phyloP scores from a whole-genome alignment of 305 asterid genomes.

The Rubia peregrina region DNA sequence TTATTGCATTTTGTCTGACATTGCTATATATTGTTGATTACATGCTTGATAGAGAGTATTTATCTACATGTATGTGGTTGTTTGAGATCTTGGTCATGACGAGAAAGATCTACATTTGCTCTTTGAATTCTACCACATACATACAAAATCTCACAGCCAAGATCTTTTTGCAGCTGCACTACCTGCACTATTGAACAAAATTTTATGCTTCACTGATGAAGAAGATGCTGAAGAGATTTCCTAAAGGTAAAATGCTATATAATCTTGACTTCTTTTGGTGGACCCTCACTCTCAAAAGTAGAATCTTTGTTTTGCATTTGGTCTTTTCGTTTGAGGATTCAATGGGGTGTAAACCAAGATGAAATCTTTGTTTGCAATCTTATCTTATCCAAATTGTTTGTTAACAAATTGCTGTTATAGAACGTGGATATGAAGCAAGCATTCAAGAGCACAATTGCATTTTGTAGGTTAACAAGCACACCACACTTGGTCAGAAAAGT shows the following conservation, averaged over 20 bases:
- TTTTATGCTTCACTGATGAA: conserved; percentile 74
- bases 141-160: conserved; percentile 54
- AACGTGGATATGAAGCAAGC: background rate
- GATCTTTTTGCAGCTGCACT: conserved; percentile 81
- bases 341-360: background rate
- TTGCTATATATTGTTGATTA: background rate
- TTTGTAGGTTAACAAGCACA: conserved; percentile 70
- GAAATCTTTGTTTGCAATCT: background rate
- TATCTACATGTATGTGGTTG: background rate
- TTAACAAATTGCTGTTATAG: background rate
- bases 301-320: background rate
- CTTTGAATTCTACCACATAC: conserved; percentile 67
- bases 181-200: conserved; percentile 74
- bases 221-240: conserved; percentile 56
- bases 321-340: background rate
- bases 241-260: conserved; percentile 42
- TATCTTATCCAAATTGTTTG: conserved; percentile 1
- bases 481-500: conserved; percentile 78
- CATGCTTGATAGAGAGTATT: background rate
- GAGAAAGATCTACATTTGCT: conserved; percentile 54
- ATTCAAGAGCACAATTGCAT: conserved; percentile 12
- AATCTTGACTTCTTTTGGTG: background rate
- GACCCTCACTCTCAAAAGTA: background rate
- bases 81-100: conserved; percentile 13
- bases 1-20: too few relatives aligned